A percentile compares a stretch with the other conserved stretches of the same genome.
Conservation (phyloP, 2,329 filamentous ascomycete species). For the Dactylellina parvicollis region DNA sequence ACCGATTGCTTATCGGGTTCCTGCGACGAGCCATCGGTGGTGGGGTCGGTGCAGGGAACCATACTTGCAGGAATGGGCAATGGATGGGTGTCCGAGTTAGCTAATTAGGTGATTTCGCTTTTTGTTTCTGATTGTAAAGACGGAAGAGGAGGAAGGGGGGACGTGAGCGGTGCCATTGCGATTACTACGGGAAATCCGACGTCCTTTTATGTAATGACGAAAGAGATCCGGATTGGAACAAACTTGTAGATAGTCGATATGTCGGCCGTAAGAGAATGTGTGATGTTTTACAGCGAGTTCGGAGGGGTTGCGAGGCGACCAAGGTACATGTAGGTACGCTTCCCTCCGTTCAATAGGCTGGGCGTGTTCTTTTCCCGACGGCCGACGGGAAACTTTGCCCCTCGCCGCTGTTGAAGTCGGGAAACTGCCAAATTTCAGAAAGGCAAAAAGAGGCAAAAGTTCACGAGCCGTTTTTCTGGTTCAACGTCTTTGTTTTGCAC, state of each 20-base stretch:
- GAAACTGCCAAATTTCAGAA: neutral
- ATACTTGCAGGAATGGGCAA: neutral
- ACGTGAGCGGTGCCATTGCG: constrained; percentile 47
- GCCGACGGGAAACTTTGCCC: constrained; percentile 30
- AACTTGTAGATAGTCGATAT: neutral
- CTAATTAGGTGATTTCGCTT: neutral
- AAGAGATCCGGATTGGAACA: neutral
- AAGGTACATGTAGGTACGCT: constrained; percentile 11
- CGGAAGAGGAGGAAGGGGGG: constrained; percentile 49
- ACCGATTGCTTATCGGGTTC: constrained; percentile 1
- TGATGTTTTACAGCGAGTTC: neutral
- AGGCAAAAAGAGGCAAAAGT: constrained; percentile 50
- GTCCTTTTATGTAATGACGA: constrained; percentile 32
- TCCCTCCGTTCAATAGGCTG: neutral
- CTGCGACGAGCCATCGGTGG: neutral
- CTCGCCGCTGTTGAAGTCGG: constrained; percentile 1
- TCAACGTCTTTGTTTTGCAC: no score
- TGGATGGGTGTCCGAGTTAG: neutral
- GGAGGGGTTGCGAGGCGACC: neutral
- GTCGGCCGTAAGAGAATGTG: neutral
- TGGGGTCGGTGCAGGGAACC: constrained; percentile 46
- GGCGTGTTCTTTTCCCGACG: constrained; percentile 7
- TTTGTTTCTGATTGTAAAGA: neutral
- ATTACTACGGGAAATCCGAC: constrained; percentile 3
- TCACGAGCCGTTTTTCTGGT: constrained; percentile 23